Conservation (phyloP, 2,329 filamentous ascomycete species). For the Xylaria sp. region DNA sequence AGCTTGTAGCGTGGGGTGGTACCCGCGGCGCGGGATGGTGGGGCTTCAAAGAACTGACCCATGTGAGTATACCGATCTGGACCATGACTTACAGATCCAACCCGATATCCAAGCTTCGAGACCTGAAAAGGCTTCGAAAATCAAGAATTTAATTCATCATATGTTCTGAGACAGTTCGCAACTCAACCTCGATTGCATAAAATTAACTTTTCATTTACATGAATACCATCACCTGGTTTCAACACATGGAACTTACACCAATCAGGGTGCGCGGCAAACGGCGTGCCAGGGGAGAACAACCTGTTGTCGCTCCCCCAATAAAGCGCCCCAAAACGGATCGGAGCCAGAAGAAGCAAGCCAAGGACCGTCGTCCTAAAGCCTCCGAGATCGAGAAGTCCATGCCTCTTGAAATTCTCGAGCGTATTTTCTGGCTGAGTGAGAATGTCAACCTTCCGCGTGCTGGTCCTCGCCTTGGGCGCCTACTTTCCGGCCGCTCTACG, state of each 20-base stretch:
- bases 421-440: constrained; percentile 61
- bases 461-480: constrained; percentile 56
- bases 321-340: constrained; percentile 33
- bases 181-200: background rate
- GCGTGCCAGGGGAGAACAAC: constrained; percentile 38
- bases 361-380: constrained; percentile 31
- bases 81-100: background rate
- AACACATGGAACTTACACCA: constrained; percentile 59
- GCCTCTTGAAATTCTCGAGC: constrained; percentile 64
- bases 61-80: background rate
- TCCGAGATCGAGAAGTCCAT: constrained; percentile 52
- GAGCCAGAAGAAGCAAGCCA: constrained; percentile 34
- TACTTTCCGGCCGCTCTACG: constrained; percentile 55
- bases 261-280: constrained; percentile 61
- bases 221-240: background rate
- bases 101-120: too few species aligned
- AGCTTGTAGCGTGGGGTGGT: background rate
- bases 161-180: too few species aligned
- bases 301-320: background rate
- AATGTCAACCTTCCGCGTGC: constrained; percentile 60
- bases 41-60: constrained; percentile 2
- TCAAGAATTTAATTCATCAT: too few species aligned
- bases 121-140: too few species aligned
- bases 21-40: constrained; percentile 5
- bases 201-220: background rate